These are phyloP conservation scores for Dothiorella sarmentorum DNA, from an alignment of 2,329 filamentous ascomycete genomes.

Conservation along the genomic window DNA sequence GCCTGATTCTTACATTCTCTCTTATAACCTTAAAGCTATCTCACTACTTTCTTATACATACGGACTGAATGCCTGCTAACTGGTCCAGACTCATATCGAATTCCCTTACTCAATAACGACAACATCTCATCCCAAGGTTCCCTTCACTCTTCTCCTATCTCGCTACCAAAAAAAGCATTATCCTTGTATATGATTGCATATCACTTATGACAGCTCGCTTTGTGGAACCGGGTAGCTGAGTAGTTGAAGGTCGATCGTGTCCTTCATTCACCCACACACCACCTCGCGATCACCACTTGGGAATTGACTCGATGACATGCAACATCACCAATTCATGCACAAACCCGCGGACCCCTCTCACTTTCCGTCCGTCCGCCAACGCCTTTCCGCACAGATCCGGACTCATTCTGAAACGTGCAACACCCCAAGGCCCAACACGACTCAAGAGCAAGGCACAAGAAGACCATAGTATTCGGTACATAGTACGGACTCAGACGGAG, in stretches of 20 bases:
- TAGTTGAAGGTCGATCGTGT: background rate
- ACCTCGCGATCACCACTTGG: background rate
- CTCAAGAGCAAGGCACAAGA: background rate
- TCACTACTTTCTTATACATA: too few relatives aligned
- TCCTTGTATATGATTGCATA: background rate
- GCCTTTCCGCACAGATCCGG: conserved; percentile 1
- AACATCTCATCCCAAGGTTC: too few relatives aligned
- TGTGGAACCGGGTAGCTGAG: background rate
- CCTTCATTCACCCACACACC: background rate
- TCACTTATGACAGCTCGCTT: background rate
- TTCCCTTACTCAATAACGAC: too few relatives aligned
- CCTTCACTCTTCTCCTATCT: too few relatives aligned
- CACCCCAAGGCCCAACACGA: background rate
- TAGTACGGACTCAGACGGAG: too few relatives aligned
- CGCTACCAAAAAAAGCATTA: too few relatives aligned
- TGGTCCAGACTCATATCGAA: too few relatives aligned
- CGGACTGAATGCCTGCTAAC: too few relatives aligned
- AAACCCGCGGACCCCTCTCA: background rate
- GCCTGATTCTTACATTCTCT: too few relatives aligned
- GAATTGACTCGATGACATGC: background rate
- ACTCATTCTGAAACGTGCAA: conserved; percentile 4
- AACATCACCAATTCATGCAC: background rate
- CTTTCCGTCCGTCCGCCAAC: background rate
- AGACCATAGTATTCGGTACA: background rate
- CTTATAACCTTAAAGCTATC: too few relatives aligned